Evolutionary conservation across 768 basidiomycete species (phyloP), one percentile per base, ranked within the genome.

Genomic region (Hygrophorus pudorinus): DNA sequence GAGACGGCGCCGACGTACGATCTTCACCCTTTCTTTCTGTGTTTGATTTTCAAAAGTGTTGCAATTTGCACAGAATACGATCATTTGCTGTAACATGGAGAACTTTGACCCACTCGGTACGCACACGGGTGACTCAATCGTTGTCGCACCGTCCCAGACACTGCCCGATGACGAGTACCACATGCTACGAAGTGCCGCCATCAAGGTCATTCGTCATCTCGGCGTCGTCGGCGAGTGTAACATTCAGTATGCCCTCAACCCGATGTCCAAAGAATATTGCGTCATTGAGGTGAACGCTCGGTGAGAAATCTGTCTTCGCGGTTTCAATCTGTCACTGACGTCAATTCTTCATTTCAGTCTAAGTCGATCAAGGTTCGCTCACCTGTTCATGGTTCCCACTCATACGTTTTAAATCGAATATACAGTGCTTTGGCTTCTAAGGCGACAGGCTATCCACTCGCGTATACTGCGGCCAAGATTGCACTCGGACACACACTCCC

Each of bases 71-170:
- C 56, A 90, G 87, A 96, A 98, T 70, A 97, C 93, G 20, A 99
- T 99, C 64, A 98, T 97, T 55, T 97, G 93, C 68, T 98, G 94
- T 67, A 93, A 93, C 65, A 94, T 94, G 90, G 90, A 97, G 67
- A 98, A 99, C 67, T 99, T 99, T 53, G 96, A 99, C 59, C 96
- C 96, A 30, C 84, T 98, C 48, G 96, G 96, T 51, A 98, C 90
- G 17, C 96, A 99, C 62, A 99, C 96, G 14, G 96, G 96, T 53
- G 96, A 98, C 63, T 98, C 96, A 10, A 99, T 99, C 59, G 96
- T 99, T 56, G 92, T 98, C 34, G 96, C 96, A 2, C 96, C 96
- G 1, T 97, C 93, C 3, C 96, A 99, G 64, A 98, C 96, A 0
- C 68, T 99, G 14, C 89, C 94, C 24, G 96, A 98, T 55, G 88